phyloP scores from a whole-genome alignment of 768 basidiomycete genomes.

The Asterophora parasitica region DNA sequence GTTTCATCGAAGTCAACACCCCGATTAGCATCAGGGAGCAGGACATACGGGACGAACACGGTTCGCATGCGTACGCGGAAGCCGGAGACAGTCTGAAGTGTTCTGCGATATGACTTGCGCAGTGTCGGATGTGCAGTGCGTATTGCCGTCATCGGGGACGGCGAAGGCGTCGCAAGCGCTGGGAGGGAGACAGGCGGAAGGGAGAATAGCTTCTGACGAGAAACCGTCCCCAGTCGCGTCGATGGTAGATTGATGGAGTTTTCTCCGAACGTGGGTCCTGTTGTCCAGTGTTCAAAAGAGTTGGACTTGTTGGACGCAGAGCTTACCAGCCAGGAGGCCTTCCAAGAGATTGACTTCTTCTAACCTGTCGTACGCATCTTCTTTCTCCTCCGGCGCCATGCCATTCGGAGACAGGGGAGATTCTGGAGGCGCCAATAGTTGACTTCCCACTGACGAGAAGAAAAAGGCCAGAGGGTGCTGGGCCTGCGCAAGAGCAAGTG shows the following conservation, averaged over 20 bases:
- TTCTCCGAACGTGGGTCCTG: conserved; percentile 41
- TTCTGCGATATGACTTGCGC: conserved; percentile 82
- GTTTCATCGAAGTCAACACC: conserved; percentile 30
- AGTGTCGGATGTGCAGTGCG: conserved; percentile 59
- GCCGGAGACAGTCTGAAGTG: conserved; percentile 73
- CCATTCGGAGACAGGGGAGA: conserved; percentile 30
- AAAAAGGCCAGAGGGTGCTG: conserved; percentile 41
- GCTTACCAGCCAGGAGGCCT: conserved; percentile 59
- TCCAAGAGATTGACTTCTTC: conserved; percentile 53
- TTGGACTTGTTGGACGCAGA: neutral
- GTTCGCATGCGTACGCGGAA: conserved; percentile 94
- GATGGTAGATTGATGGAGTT: conserved; percentile 53
- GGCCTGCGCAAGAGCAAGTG: conserved; percentile 37
- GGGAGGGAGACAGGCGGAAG: conserved; percentile 47
- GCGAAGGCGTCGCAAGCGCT: conserved; percentile 38
- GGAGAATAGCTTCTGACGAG: conserved; percentile 64
- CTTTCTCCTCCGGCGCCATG: conserved; percentile 25
- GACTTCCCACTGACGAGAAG: conserved; percentile 31
- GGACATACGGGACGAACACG: conserved; percentile 82
- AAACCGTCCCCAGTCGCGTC: conserved; percentile 62
- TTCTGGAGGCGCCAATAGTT: conserved; percentile 30
- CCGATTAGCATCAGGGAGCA: conserved; percentile 46
- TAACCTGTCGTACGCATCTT: conserved; percentile 41
- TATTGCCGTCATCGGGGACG: conserved; percentile 45
- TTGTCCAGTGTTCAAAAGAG: neutral